Evolutionary conservation across 495 filamentous ascomycete genomes (phyloP).

Genomic region (Penicillium silybi): DNA sequence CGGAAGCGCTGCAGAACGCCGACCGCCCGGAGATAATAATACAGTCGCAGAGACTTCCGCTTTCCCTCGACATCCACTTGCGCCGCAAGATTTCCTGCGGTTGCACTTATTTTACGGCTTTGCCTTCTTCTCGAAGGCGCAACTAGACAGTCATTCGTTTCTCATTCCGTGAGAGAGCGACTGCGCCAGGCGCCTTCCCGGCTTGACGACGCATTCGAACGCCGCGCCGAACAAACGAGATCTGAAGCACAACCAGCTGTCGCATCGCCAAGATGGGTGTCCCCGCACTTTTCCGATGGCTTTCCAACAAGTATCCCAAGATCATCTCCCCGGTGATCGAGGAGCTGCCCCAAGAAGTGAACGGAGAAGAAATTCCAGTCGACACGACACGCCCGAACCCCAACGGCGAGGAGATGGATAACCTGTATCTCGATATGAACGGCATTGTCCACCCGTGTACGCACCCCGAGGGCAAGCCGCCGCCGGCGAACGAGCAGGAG

Average conservation of each 20-base stretch:
- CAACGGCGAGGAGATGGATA: slow-evolving; percentile 97
- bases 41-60: slow-evolving; percentile 19
- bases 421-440: slow-evolving; percentile 99
- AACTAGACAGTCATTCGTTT: background rate
- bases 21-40: slow-evolving; percentile 23
- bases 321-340: slow-evolving; percentile 90
- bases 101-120: slow-evolving; percentile 5
- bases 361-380: slow-evolving; percentile 77
- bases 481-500: slow-evolving; percentile 90
- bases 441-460: slow-evolving; percentile 99
- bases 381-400: slow-evolving; percentile 84
- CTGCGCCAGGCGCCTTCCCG: slow-evolving; percentile 2
- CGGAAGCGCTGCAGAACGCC: slow-evolving; percentile 15
- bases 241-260: slow-evolving; percentile 8
- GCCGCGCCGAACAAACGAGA: slow-evolving; percentile 6
- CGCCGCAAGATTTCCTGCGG: slow-evolving; percentile 17
- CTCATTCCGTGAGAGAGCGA: background rate
- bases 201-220: slow-evolving; percentile 10
- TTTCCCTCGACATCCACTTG: slow-evolving; percentile 6
- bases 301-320: slow-evolving; percentile 93
- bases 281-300: slow-evolving; percentile 88
- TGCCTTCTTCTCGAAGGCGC: background rate
- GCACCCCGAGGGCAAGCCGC: slow-evolving; percentile 88
- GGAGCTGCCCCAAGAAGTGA: slow-evolving; percentile 70
- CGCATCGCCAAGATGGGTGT: slow-evolving; percentile 73